Base-by-base conservation (phyloP, 2,329 filamentous ascomycete genomes). In the Coniochaeta sp. region DNA sequence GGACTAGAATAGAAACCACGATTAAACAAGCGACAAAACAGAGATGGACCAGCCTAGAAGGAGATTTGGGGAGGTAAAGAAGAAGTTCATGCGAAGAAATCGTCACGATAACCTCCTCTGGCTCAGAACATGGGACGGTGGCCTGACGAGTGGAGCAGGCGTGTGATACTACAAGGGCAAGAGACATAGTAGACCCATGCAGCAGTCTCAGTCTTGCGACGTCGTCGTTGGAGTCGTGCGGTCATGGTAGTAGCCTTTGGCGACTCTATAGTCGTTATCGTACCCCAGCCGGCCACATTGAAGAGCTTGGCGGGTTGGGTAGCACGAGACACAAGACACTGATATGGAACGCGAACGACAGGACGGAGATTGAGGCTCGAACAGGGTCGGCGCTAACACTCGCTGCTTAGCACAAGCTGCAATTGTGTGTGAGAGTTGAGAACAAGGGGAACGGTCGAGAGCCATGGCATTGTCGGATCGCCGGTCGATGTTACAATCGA, bases 381-480 rank as follows among this genome's bases (percentile, higher is more conserved):
- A 58, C 34, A 57, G 57, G 38, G 61, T 44, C 57, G 60, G 58
- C 59, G 55, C 54, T 40, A 59, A 44, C 16, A 43, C 40, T 22
- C 34, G 36, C 31, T 52, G 2, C 7, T 56, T 5, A 17, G 19
- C n/a, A n/a, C n/a, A n/a, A n/a, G 24, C 24, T 31, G 24, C 4
- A 17, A 31, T n/a, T 54, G 33, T 56, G 61, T 62, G 31, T 64
- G 61, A 62, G 65, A 66, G 61, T 57, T 61, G 62, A 63, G 59
- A 60, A 58, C 62, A 52, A 54, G 24, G 54, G 24, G 54, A 3
- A 36, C 38, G 54, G 59, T 61, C 55, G 24, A 55, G 61, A 57
- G 61, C 33, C 65, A 64, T 64, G 65, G 63, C 62, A 65, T 68
- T 73, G 73, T 75, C 72, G 69, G 74, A 74, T 75, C 72, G 70